Percentiles rank a stretch among this genome's conserved stretches.
Conservation (phyloP, 2,329 filamentous ascomycete genomes). For the Fusarium subglutinans region DNA sequence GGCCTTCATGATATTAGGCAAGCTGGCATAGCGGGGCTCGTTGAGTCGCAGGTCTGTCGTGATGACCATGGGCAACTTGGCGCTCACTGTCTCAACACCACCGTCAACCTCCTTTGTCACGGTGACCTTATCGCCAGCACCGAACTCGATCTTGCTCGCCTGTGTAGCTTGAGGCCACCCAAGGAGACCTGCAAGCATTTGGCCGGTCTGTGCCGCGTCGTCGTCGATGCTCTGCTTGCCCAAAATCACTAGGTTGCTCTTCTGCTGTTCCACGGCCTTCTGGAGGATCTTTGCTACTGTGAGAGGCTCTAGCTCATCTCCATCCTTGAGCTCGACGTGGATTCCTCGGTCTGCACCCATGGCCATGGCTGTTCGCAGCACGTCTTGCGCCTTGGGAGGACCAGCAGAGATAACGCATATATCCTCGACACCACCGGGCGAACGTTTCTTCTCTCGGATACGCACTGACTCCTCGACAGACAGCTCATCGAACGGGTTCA, state of each 20-base stretch:
- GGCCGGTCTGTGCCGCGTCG: slow-evolving; percentile 93
- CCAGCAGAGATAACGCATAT: slow-evolving; percentile 92
- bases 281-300: slow-evolving; percentile 90
- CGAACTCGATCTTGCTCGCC: slow-evolving; percentile 84
- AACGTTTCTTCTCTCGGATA: slow-evolving; percentile 85
- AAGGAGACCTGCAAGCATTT: slow-evolving; percentile 94
- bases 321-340: slow-evolving; percentile 83
- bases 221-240: slow-evolving; percentile 99
- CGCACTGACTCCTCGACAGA: slow-evolving; percentile 96
- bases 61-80: slow-evolving; percentile 89
- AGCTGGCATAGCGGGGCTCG: slow-evolving; percentile 90
- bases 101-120: slow-evolving; percentile 96
- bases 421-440: slow-evolving; percentile 81
- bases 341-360: slow-evolving; percentile 96
- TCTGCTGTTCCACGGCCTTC: slow-evolving; percentile 82
- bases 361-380: slow-evolving; percentile 95
- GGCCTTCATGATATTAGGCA: slow-evolving; percentile 99
- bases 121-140: slow-evolving; percentile 72
- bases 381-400: slow-evolving; percentile 85
- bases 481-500: slow-evolving; percentile 99
- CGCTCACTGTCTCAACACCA: slow-evolving; percentile 87
- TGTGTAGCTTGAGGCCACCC: slow-evolving; percentile 96
- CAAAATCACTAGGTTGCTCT: slow-evolving; percentile 89
- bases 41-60: slow-evolving; percentile 96
- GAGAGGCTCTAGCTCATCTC: slow-evolving; percentile 84